Evolutionary conservation across 2,329 filamentous ascomycete species (phyloP), one percentile per base, ranked within the genome.

Genomic region (Phaeomoniella chlamydospora): DNA sequence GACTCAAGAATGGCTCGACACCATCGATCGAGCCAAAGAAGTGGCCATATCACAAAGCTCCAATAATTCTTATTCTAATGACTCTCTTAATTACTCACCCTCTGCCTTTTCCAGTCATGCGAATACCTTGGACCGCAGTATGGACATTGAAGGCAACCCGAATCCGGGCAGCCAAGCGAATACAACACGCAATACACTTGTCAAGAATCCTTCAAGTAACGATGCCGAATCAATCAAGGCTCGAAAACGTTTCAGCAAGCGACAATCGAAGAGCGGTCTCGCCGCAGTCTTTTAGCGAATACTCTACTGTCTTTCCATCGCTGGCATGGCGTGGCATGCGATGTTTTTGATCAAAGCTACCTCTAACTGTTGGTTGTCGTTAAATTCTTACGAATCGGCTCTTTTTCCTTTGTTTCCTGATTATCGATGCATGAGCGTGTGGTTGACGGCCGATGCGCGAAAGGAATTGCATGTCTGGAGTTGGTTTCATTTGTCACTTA

Each of bases 231-330:
- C 67, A n/a, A 48, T 68, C 12, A 74, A 72, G 52, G 68, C 68
- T 34, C 64, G 67, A 45, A 76, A 75, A 51, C 59, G 73, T 34
- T 96, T 94, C 59, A 94, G 86, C 61, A 90, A 90, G 60, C 71
- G 88, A 46, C 85, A 94, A 59, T 92, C 83, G 12, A 93, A 92
- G 61, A 94, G 85, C 55, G 87, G 88, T n/a, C 70, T 94, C 34
- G 85, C 85, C 17, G 81, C 87, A 34, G 81, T 84, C 35, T 94
- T 94, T 53, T 93, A 56, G 57, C 39, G 22, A 14, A 30, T 33
- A 18, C 18, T 29, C 29, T 15, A 13, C 34, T 16, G 11, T 37
- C 15, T 18, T 31, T 34, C 19, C n/a, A 6, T 26, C 9, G 22
- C 22, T 26, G n/a, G 22, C 22, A 26, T 26, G 22, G 22, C 22